Conservation (phyloP, 257 asterid species). For the Nemophila menziesii region DNA sequence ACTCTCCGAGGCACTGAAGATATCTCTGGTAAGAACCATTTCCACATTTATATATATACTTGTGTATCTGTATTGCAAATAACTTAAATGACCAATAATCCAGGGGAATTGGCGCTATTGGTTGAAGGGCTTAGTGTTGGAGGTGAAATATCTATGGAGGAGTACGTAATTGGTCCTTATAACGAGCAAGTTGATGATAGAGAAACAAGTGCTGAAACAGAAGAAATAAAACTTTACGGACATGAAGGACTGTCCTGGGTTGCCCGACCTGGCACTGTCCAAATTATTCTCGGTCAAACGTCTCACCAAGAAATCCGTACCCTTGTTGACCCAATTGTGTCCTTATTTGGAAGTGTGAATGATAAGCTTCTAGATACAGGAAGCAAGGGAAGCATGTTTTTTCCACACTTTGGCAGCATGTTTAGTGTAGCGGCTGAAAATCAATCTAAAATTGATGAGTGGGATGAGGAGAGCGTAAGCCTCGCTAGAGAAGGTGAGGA, state of each 20-base stretch:
- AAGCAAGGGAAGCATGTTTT: constrained; percentile 43
- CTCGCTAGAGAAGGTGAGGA: constrained; percentile 27
- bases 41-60: background rate
- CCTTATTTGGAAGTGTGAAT: constrained; percentile 50
- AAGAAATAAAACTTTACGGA: constrained; percentile 31
- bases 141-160: constrained; percentile 41
- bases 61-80: too few relatives aligned
- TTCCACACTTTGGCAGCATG: constrained; percentile 51
- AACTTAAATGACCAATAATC: too few relatives aligned
- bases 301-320: constrained; percentile 41
- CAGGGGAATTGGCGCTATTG: constrained; percentile 70
- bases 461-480: constrained; percentile 38
- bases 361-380: constrained; percentile 47
- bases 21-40: constrained; percentile 39
- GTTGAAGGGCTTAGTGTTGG: constrained; percentile 66
- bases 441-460: constrained; percentile 32
- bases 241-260: constrained; percentile 43
- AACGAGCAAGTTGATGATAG: constrained; percentile 29
- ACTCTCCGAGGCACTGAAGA: constrained; percentile 50
- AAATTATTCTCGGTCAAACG: constrained; percentile 18
- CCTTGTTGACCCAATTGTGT: constrained; percentile 45
- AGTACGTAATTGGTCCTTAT: constrained; percentile 42
- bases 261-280: constrained; percentile 36
- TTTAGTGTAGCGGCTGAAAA: constrained; percentile 34
- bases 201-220: constrained; percentile 24